Conservation (phyloP, 2,329 filamentous ascomycete genomes). For the Aspergillus ustus region DNA sequence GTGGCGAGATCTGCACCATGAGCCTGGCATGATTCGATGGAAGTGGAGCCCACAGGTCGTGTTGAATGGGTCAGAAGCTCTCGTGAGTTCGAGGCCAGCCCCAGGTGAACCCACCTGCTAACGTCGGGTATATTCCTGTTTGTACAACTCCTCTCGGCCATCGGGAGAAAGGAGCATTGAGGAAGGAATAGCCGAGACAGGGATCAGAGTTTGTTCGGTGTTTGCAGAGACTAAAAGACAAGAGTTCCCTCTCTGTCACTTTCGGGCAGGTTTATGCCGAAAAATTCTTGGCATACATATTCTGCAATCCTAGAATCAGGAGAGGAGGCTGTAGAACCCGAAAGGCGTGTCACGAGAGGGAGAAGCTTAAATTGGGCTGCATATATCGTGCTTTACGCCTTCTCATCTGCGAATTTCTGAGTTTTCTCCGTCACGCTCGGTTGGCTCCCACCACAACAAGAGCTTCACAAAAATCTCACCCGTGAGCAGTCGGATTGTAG, state of each 20-base stretch:
- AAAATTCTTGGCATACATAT: background rate
- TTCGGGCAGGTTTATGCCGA: background rate
- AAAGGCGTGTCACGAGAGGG: too few relatives aligned
- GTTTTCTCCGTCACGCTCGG: too few relatives aligned
- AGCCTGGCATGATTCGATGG: background rate
- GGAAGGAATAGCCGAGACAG: background rate
- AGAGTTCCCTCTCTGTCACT: background rate
- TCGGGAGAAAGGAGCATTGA: constrained; percentile 1
- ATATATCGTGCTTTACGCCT: too few relatives aligned
- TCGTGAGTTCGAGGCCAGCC: background rate
- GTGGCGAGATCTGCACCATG: background rate
- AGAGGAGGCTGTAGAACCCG: too few relatives aligned
- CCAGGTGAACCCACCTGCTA: background rate
- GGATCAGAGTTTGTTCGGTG: background rate
- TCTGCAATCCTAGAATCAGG: too few relatives aligned
- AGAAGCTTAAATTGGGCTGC: too few relatives aligned
- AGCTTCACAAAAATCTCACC: too few relatives aligned
- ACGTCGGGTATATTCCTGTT: background rate
- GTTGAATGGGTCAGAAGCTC: background rate
- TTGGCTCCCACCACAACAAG: too few relatives aligned
- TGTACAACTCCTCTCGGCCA: background rate
- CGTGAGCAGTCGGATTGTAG: too few relatives aligned
- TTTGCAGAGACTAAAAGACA: background rate
- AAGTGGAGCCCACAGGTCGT: background rate
- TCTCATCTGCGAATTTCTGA: too few relatives aligned